phyloP scores from a whole-genome alignment of 805 yeast species.

The Ogataea minuta region DNA sequence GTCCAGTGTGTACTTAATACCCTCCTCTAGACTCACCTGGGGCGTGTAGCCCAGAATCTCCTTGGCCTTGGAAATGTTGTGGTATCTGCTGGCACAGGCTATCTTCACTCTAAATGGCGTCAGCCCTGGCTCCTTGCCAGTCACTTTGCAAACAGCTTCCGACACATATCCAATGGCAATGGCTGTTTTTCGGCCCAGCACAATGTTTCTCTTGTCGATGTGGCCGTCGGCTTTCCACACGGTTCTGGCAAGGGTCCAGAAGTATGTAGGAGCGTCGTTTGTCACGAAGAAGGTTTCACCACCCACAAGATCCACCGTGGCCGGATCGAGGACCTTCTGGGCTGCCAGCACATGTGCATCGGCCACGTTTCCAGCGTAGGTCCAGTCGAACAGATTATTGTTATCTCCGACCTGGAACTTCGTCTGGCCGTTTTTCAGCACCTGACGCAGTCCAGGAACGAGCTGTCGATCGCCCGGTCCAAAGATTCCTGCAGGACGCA shows the following conservation, averaged over 20 bases:
- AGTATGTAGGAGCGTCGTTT: slow-evolving; percentile 91
- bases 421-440: slow-evolving; percentile 80
- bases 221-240: slow-evolving; percentile 97
- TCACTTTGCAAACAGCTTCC: slow-evolving; percentile 64
- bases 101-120: slow-evolving; percentile 93
- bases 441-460: slow-evolving; percentile 87
- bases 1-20: slow-evolving; percentile 73
- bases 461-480: slow-evolving; percentile 98
- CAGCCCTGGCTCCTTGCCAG: slow-evolving; percentile 86
- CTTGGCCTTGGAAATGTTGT: slow-evolving; percentile 87
- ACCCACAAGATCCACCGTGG: slow-evolving; percentile 47
- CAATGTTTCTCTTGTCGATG: slow-evolving; percentile 66
- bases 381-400: slow-evolving; percentile 91
- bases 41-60: slow-evolving; percentile 75
- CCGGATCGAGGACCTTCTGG: slow-evolving; percentile 56
- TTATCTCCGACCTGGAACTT: slow-evolving; percentile 94
- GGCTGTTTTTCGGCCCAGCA: slow-evolving; percentile 72
- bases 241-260: slow-evolving; percentile 95
- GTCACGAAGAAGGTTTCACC: slow-evolving; percentile 92
- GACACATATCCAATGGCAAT: slow-evolving; percentile 77
- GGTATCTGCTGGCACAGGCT: slow-evolving; percentile 91
- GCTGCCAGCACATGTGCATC: slow-evolving; percentile 96
- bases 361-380: slow-evolving; percentile 98
- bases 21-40: slow-evolving; percentile 70
- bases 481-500: slow-evolving; percentile 97